A percentile compares a stretch with the other conserved stretches of the same genome.
Evolutionary conservation across 208 protist genomes (phyloP).

Genomic region (Trypanosoma scelopori): DNA sequence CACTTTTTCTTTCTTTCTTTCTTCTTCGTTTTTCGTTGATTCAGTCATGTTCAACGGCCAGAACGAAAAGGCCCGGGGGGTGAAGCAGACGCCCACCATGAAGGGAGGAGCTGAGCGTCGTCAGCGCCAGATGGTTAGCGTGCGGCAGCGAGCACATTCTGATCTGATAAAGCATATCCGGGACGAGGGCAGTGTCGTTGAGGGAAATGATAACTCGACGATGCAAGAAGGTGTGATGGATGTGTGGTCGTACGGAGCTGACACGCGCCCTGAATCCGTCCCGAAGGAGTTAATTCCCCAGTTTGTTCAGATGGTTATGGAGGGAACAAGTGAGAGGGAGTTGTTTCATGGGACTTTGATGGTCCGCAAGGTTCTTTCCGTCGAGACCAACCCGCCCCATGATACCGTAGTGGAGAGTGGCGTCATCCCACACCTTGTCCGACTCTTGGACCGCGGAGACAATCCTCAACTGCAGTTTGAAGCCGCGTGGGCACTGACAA

Average conservation of each 20-base stretch:
- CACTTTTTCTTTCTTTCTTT: slow-evolving; percentile 26
- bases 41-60: slow-evolving; percentile 44
- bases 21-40: slow-evolving; percentile 13
- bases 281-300: slow-evolving; percentile 67
- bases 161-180: slow-evolving; percentile 74
- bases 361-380: slow-evolving; percentile 89
- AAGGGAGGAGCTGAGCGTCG: slow-evolving; percentile 67
- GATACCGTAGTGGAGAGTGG: slow-evolving; percentile 92
- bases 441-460: slow-evolving; percentile 86
- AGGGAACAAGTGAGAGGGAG: slow-evolving; percentile 40
- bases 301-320: slow-evolving; percentile 64
- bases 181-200: slow-evolving; percentile 29
- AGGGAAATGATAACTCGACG: slow-evolving; percentile 2
- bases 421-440: slow-evolving; percentile 94
- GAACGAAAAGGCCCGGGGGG: slow-evolving; percentile 38
- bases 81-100: slow-evolving; percentile 61
- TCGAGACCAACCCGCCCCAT: slow-evolving; percentile 96
- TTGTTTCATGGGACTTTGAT: slow-evolving; percentile 79
- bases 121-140: slow-evolving; percentile 61
- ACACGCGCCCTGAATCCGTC: slow-evolving; percentile 47
- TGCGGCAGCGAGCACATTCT: slow-evolving; percentile 57
- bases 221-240: slow-evolving; percentile 26
- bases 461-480: slow-evolving; percentile 96
- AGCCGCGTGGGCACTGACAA: slow-evolving; percentile 98
- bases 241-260: slow-evolving; percentile 53